Conservation (phyloP, 1,284 basidiomycete genomes). For the Dichomitus squalens region DNA sequence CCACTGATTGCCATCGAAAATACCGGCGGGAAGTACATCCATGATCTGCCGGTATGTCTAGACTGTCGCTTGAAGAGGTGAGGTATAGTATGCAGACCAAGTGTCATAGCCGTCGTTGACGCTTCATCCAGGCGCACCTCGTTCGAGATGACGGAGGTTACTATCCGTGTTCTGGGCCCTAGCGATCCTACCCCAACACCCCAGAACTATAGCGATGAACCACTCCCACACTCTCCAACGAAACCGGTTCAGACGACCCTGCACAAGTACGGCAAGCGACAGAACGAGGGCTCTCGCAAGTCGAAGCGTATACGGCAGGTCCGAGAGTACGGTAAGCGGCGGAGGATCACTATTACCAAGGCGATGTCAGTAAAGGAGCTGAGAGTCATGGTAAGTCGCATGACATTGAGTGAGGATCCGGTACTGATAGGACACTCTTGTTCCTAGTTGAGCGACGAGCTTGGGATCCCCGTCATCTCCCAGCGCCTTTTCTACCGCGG, state of each 20-base stretch:
- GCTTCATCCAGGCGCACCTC: slow-evolving; percentile 32
- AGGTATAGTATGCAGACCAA: not conserved
- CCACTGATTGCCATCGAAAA: slow-evolving; percentile 59
- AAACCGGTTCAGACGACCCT: slow-evolving; percentile 25
- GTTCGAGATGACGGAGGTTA: slow-evolving; percentile 39
- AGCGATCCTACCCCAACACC: slow-evolving; percentile 35
- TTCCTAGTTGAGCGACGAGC: slow-evolving; percentile 54
- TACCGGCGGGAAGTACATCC: slow-evolving; percentile 38
- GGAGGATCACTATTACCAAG: slow-evolving; percentile 59
- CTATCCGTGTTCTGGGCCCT: slow-evolving; percentile 34
- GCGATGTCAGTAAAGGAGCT: slow-evolving; percentile 74
- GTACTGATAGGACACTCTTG: not conserved
- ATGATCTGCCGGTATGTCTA: slow-evolving; percentile 57
- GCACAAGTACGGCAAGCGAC: slow-evolving; percentile 35
- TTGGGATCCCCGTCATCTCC: slow-evolving; percentile 71
- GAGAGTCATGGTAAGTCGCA: slow-evolving; percentile 65
- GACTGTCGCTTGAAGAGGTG: slow-evolving; percentile 66
- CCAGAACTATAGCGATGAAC: slow-evolving; percentile 25
- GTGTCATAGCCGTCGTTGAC: slow-evolving; percentile 10
- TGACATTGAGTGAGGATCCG: not conserved
- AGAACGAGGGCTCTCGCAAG: slow-evolving; percentile 43
- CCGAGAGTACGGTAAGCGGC: slow-evolving; percentile 50
- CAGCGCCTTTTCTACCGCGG: slow-evolving; percentile 69
- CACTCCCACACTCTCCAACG: slow-evolving; percentile 6
- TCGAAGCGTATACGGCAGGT: slow-evolving; percentile 67